phyloP scores from a whole-genome alignment of 371 early-diverging fungal species.

The Mucor mucedo region DNA sequence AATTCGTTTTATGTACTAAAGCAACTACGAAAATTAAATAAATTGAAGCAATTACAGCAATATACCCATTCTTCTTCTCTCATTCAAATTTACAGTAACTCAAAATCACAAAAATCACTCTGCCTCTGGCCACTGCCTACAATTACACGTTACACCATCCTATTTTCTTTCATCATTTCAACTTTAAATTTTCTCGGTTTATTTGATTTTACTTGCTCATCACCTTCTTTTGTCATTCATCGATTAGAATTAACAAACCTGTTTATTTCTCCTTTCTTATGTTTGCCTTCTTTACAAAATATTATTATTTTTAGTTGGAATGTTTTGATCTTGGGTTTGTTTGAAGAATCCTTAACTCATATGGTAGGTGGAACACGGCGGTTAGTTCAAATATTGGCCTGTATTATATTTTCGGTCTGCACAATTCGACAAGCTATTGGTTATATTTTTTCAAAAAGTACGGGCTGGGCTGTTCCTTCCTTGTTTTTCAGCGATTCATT shows the following conservation, averaged over 20 bases:
- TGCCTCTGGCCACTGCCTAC: slow-evolving; percentile 41
- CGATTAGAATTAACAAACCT: slow-evolving; percentile 28
- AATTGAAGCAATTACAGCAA: slow-evolving; percentile 15
- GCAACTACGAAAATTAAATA: slow-evolving; percentile 15
- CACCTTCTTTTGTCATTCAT: slow-evolving; percentile 36
- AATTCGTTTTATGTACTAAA: slow-evolving; percentile 31
- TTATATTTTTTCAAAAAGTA: slow-evolving; percentile 48
- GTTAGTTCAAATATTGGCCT: slow-evolving; percentile 28
- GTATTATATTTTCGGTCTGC: slow-evolving; percentile 25
- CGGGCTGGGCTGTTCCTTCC: slow-evolving; percentile 51
- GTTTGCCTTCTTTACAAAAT: slow-evolving; percentile 12
- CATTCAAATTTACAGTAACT: slow-evolving; percentile 14
- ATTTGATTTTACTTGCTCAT: slow-evolving; percentile 29
- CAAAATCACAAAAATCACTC: slow-evolving; percentile 31
- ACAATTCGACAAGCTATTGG: slow-evolving; percentile 43
- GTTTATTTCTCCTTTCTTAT: slow-evolving; percentile 35
- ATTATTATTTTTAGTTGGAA: slow-evolving; percentile 30
- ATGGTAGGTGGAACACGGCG: slow-evolving; percentile 33
- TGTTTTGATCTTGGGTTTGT: slow-evolving; percentile 32
- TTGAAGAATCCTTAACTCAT: slow-evolving; percentile 39
- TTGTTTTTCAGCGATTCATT: slow-evolving; percentile 54
- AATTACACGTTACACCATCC: slow-evolving; percentile 32
- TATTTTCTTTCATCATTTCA: slow-evolving; percentile 33
- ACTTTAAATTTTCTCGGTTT: slow-evolving; percentile 23
- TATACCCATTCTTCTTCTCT: slow-evolving; percentile 10